Conservation (phyloP, 2,329 filamentous ascomycete genomes). For the Penicillium sp. region DNA sequence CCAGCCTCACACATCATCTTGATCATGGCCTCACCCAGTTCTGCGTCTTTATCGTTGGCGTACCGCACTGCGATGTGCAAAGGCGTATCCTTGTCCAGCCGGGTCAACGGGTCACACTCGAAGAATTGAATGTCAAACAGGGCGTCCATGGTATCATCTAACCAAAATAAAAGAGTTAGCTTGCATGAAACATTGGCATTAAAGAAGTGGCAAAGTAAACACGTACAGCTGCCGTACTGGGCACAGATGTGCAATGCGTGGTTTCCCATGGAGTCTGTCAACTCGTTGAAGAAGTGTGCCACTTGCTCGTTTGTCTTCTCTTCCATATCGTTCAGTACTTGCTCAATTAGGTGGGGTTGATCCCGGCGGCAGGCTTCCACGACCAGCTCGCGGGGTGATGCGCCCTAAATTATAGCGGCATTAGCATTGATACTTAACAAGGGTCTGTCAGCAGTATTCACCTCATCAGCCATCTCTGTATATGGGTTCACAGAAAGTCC, state of each 20-base stretch:
- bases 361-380: constrained; percentile 92
- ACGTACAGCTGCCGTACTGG: constrained; percentile 77
- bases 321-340: constrained; percentile 65
- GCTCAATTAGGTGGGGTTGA: constrained; percentile 79
- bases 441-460: constrained; percentile 23
- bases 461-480: constrained; percentile 45
- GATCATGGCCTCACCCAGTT: constrained; percentile 47
- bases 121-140: constrained; percentile 51
- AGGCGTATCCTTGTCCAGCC: constrained; percentile 48
- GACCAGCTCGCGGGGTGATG: constrained; percentile 78
- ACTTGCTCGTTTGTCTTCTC: constrained; percentile 62
- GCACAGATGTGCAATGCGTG: constrained; percentile 89
- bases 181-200: neutral
- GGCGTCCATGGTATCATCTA: constrained; percentile 50
- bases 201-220: neutral
- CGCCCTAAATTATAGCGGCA: constrained; percentile 60
- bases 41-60: constrained; percentile 48
- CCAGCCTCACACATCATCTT: constrained; percentile 52
- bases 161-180: neutral
- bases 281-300: constrained; percentile 77
- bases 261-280: constrained; percentile 82
- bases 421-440: constrained; percentile 1
- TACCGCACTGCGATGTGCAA: constrained; percentile 48
- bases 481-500: neutral
- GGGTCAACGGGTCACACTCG: constrained; percentile 50